Percentiles rank a stretch among this genome's conserved stretches.
These are phyloP conservation scores for Malus orientalis DNA, from an alignment of 306 rosid genomes.

Conservation along the genomic window DNA sequence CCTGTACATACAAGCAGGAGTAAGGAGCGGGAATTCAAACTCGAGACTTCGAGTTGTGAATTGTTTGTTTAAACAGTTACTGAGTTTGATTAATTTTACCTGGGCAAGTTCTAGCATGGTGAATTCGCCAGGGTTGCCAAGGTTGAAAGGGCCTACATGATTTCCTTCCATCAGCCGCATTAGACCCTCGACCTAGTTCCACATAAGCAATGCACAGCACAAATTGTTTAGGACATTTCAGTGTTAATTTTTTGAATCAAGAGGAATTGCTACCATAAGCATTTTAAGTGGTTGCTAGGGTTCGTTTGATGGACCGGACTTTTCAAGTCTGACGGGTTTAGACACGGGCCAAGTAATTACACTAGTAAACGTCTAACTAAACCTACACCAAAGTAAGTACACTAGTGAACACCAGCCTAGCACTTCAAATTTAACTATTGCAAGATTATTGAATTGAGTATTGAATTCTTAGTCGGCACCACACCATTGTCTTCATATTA, in stretches of 20 bases:
- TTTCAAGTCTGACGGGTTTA: too few species aligned
- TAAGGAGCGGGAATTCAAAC: not conserved
- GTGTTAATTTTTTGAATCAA: not conserved
- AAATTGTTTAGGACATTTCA: not conserved
- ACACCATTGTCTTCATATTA: too few species aligned
- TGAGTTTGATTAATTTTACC: slow-evolving; percentile 23
- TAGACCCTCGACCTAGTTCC: slow-evolving; percentile 71
- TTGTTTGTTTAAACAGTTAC: not conserved
- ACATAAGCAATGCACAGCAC: not conserved
- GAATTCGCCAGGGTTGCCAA: slow-evolving; percentile 97
- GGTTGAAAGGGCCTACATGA: slow-evolving; percentile 95
- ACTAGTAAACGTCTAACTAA: too few species aligned
- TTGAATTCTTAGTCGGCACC: not conserved
- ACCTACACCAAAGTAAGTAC: too few species aligned
- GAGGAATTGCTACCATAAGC: not conserved
- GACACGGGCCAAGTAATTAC: too few species aligned
- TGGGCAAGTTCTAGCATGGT: slow-evolving; percentile 98
- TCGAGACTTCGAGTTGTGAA: not conserved
- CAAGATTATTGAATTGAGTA: too few species aligned
- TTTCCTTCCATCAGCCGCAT: slow-evolving; percentile 87
- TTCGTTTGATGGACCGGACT: too few species aligned
- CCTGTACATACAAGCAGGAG: slow-evolving; percentile 26
- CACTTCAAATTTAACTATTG: too few species aligned
- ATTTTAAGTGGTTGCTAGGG: not conserved
- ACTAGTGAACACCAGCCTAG: too few species aligned